phyloP scores from a whole-genome alignment of 2,329 filamentous ascomycete genomes.

The Madurella mycetomatis region DNA sequence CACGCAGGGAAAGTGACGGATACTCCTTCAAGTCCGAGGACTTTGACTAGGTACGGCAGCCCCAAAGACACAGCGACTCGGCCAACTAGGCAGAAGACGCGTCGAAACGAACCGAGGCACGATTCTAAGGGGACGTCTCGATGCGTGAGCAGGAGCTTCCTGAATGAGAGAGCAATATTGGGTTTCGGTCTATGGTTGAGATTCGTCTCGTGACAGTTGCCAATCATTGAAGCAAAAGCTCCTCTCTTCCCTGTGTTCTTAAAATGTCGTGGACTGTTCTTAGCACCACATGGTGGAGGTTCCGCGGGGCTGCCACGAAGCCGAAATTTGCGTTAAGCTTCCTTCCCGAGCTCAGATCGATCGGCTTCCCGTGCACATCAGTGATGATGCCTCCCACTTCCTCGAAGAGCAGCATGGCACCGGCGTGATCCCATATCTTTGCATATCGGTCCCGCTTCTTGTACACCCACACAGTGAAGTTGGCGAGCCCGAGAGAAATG shows the following conservation, averaged over 20 bases:
- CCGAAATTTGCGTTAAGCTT: constrained; percentile 49
- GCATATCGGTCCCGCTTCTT: constrained; percentile 42
- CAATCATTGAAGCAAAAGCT: constrained; percentile 25
- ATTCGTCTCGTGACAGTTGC: background rate
- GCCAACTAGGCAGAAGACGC: too few species aligned
- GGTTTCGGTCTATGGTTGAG: too few species aligned
- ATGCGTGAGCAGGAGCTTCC: too few species aligned
- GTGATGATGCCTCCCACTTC: constrained; percentile 54
- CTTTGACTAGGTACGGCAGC: too few species aligned
- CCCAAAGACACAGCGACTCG: too few species aligned
- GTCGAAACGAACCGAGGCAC: too few species aligned
- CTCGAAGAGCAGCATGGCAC: constrained; percentile 55
- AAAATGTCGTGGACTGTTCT: constrained; percentile 33
- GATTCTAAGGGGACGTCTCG: too few species aligned
- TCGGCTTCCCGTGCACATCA: constrained; percentile 47
- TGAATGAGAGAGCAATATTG: too few species aligned
- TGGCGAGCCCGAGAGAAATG: constrained; percentile 49
- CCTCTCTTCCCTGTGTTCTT: constrained; percentile 30
- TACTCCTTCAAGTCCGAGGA: too few species aligned
- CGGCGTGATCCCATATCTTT: constrained; percentile 58
- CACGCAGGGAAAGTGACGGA: too few species aligned
- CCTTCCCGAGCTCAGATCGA: constrained; percentile 48
- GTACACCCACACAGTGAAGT: constrained; percentile 56
- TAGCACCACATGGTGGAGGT: constrained; percentile 42
- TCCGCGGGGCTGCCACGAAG: constrained; percentile 49